Evolutionary conservation across 352 stramenopile genomes (phyloP), one percentile per base, ranked within the genome.

Genomic region (Aphanomyces stellatus): DNA sequence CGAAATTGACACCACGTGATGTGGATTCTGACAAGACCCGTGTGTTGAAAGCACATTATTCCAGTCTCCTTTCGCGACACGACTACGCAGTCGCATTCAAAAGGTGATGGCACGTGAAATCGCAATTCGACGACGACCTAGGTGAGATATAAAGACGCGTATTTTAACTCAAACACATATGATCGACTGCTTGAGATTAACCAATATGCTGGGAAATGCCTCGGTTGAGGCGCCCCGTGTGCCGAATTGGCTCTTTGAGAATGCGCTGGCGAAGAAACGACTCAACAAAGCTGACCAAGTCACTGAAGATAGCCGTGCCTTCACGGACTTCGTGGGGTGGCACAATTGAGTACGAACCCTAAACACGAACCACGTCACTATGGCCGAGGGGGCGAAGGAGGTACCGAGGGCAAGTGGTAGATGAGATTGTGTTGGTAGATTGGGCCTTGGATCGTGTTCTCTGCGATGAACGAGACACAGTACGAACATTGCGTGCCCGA

Each of bases 231-330:
- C 37, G 48, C 2, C 60, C 60, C 11, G 22, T 19, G 5, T 79
- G 71, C 25, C 77, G 68, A 25, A 91, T 76, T 31, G 80, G 75
- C 25, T 75, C 67, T 35, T 76, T 76, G 10, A 89, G 53, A 34
- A 90, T 74, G 25, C 81, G 78, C 31, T 83, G 82, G 61, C 82
- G 79, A 66, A 89, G 81, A 51, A 87, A 91, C 34, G 82, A 70
- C 48, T 88, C 82, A 15, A 91, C 79, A 35, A 91, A 89, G 65
- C 81, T 91, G 62, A 87, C 80, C 65, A 91, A 76, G 41, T 91
- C 81, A 0, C 77, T 78, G 62, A 81, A 91, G 10, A 88, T 53
- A 13, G 72, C 56, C 0, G 82, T 88, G 27, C 71, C 69, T 13
- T 78, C 70, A 0, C 73, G 80, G 28, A 88, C 77, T 51, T 90